phyloP scores from a whole-genome alignment of 768 basidiomycete species.

The Candolleomyces eurysporus region DNA sequence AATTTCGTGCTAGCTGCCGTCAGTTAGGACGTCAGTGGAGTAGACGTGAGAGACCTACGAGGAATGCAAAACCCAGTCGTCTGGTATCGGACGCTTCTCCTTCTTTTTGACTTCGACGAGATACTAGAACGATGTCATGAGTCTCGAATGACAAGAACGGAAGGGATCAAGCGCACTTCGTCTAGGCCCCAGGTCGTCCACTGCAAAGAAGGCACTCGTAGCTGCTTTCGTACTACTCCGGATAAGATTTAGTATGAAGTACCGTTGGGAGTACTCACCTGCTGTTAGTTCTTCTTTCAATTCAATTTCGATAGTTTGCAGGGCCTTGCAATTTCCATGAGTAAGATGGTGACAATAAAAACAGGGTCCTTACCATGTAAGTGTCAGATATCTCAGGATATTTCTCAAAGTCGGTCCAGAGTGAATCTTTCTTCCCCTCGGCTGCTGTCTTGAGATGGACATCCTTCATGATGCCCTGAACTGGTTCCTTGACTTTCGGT shows the following conservation, averaged over 20 bases:
- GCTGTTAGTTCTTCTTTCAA: slow-evolving; percentile 75
- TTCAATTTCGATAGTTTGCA: slow-evolving; percentile 67
- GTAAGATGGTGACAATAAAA: not conserved
- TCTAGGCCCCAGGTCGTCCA: slow-evolving; percentile 67
- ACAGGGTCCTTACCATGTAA: slow-evolving; percentile 49
- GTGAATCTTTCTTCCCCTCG: slow-evolving; percentile 60
- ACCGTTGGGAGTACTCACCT: slow-evolving; percentile 13
- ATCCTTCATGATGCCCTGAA: slow-evolving; percentile 50
- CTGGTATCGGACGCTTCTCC: slow-evolving; percentile 49
- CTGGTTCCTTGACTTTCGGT: slow-evolving; percentile 58
- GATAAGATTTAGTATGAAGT: not conserved
- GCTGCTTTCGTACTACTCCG: slow-evolving; percentile 59
- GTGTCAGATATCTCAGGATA: slow-evolving; percentile 55
- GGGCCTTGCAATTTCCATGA: slow-evolving; percentile 42
- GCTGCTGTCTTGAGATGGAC: slow-evolving; percentile 63
- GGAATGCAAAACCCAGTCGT: slow-evolving; percentile 63
- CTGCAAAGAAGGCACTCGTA: slow-evolving; percentile 71
- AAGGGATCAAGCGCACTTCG: slow-evolving; percentile 48
- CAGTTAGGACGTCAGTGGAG: not conserved
- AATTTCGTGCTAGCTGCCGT: slow-evolving; percentile 58
- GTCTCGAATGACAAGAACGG: not conserved
- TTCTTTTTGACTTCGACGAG: slow-evolving; percentile 73
- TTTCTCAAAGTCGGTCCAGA: slow-evolving; percentile 60
- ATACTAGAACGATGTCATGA: slow-evolving; percentile 44
- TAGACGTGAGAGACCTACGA: slow-evolving; percentile 38